Conservation (phyloP, 805 yeast species). For the Candida corydali region DNA sequence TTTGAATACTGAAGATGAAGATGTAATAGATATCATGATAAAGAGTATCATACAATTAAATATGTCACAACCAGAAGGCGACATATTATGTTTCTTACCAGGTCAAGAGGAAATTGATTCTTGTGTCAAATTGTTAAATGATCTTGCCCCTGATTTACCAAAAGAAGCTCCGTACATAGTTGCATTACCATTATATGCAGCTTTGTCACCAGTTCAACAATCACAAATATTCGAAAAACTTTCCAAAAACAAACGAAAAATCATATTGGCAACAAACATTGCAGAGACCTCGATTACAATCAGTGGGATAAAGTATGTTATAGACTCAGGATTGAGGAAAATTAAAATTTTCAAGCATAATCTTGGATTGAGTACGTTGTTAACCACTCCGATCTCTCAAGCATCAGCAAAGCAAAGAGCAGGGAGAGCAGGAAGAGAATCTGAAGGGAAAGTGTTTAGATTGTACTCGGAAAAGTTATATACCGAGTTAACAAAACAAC, state of each 20-base stretch:
- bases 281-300: constrained; percentile 98
- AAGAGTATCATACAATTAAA: constrained; percentile 76
- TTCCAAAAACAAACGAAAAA: constrained; percentile 68
- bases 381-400: constrained; percentile 88
- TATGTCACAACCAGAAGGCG: constrained; percentile 78
- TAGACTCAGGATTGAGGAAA: constrained; percentile 89
- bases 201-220: constrained; percentile 83
- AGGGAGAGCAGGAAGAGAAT: constrained; percentile 99
- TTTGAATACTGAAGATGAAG: constrained; percentile 61
- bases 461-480: constrained; percentile 75
- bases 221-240: constrained; percentile 69
- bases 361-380: constrained; percentile 83
- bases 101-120: constrained; percentile 98
- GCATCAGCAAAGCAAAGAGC: constrained; percentile 94
- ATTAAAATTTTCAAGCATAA: constrained; percentile 95
- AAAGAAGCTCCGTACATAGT: constrained; percentile 71
- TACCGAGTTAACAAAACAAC: constrained; percentile 60
- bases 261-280: constrained; percentile 88
- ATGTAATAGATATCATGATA: constrained; percentile 75
- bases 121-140: constrained; percentile 58
- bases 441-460: constrained; percentile 80
- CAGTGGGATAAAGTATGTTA: constrained; percentile 87
- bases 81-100: constrained; percentile 85
- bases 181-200: constrained; percentile 88
- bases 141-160: constrained; percentile 62